A percentile compares a stretch with the other conserved stretches of the same genome.
Evolutionary conservation across 2,329 filamentous ascomycete species (phyloP).

Genomic region (Ophiostoma sp.): DNA sequence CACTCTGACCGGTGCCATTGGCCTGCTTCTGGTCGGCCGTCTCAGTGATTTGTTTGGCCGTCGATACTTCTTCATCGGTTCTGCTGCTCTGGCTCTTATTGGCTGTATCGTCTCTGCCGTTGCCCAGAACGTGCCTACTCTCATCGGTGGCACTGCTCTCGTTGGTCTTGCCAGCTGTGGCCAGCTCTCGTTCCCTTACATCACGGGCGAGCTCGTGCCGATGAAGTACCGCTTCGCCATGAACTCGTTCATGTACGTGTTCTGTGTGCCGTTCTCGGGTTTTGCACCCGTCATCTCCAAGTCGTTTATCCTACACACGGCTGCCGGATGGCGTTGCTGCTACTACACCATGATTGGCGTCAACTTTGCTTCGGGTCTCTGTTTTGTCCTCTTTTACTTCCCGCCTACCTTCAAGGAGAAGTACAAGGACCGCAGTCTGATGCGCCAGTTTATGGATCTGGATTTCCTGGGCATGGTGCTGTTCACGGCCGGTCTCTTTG

Average conservation of each 20-base stretch:
- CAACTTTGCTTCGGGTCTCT: conserved; percentile 35
- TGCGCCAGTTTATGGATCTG: conserved; percentile 35
- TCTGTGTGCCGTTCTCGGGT: conserved; percentile 36
- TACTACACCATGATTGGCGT: conserved; percentile 37
- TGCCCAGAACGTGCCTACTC: conserved; percentile 39
- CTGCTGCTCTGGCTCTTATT: conserved; percentile 38
- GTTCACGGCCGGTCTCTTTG: conserved; percentile 36
- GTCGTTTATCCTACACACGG: conserved; percentile 34
- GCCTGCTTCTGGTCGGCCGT: conserved; percentile 12
- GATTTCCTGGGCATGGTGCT: conserved; percentile 38
- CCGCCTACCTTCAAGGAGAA: conserved; percentile 39
- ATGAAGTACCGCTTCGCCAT: conserved; percentile 40
- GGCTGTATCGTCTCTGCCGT: conserved; percentile 42
- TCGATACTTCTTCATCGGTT: conserved; percentile 36
- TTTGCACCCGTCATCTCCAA: conserved; percentile 35
- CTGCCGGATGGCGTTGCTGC: conserved; percentile 35
- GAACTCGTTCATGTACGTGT: conserved; percentile 38
- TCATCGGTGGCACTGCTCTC: conserved; percentile 42
- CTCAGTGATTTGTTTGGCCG: conserved; percentile 34
- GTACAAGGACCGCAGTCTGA: conserved; percentile 33
- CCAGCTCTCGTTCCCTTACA: conserved; percentile 42
- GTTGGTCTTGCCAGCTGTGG: conserved; percentile 40
- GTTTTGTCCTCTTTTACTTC: conserved; percentile 39
- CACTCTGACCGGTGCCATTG: conserved; percentile 32
- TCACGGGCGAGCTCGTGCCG: conserved; percentile 43